Percentiles rank a stretch among this genome's conserved stretches.
Conservation (phyloP, 2,329 filamentous ascomycete genomes). For the Cordyceps tenuipes region DNA sequence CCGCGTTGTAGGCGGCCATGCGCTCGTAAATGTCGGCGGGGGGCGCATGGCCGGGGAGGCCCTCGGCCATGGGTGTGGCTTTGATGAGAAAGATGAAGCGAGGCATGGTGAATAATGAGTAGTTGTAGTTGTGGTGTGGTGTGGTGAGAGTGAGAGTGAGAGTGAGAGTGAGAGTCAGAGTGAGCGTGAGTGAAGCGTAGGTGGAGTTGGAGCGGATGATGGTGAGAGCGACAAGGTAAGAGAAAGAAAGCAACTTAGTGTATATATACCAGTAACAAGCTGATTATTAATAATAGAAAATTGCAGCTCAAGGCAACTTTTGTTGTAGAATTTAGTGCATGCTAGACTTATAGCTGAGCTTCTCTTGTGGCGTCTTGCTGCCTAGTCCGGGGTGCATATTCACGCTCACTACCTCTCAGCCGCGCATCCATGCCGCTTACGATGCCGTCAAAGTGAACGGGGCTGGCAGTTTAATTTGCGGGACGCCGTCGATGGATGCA, state of each 20-base stretch:
- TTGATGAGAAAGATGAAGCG: constrained; percentile 25
- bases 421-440: not conserved
- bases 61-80: constrained; percentile 19
- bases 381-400: not conserved
- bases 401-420: not conserved
- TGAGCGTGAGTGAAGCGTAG: not conserved
- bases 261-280: not conserved
- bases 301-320: not conserved
- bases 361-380: not conserved
- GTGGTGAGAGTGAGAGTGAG: not conserved
- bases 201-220: not conserved
- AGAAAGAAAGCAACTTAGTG: too few species aligned
- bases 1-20: constrained; percentile 18
- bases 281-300: not conserved
- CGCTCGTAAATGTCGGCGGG: constrained; percentile 17
- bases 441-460: not conserved
- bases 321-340: not conserved
- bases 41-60: constrained; percentile 11
- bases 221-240: not conserved
- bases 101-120: constrained; percentile 17
- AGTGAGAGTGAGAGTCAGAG: too few species aligned
- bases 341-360: not conserved
- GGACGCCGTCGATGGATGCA: too few species aligned
- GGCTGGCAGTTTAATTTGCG: too few species aligned
- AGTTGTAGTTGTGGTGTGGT: not conserved